Base-by-base conservation (phyloP, 2,329 filamentous ascomycete genomes). In the Chaetothyriales sp. region DNA sequence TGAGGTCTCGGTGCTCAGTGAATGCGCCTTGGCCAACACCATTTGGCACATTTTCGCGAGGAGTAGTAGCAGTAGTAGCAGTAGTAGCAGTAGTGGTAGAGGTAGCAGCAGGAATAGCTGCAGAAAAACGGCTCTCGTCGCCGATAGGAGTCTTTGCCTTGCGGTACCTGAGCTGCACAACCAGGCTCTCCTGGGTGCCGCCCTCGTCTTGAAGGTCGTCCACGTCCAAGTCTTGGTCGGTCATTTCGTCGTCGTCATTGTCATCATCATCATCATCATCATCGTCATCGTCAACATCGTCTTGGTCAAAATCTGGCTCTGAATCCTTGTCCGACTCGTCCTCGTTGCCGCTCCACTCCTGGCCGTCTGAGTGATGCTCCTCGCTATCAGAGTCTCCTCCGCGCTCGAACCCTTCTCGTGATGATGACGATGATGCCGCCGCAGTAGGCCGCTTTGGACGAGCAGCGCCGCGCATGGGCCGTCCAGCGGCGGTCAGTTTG, bases 291-390 rank as follows among this genome's bases (percentile, higher is more conserved):
- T 68, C 69, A 15, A 10, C 32, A 39, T 39, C 32, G 48, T 85
- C 84, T 50, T 84, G 84, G 9, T 81, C 84, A 48, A 83, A 82
- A 44, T 87, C 82, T 63, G 80, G 86, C 57, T 86, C 83, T 53
- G 79, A 81, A 15, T 65, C 74, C 32, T 39, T 39, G 52, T 74
- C 76, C 8, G 53, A 51, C 39, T 60, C 58, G 28, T 60, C 53
- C 47, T 60, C 58, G 36, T 60, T 55, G 18, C 58, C 58, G 48
- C 57, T 59, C 58, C 58, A 76, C 25, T 68, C 68, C 5, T 68
- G 74, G 49, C 82, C 82, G 12, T 86, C 76, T 60, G 81, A 73
- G 60, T 78, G 71, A 39, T 76, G 75, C 51, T 80, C 76, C 61
- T 82, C 80, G 36, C 72, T 70, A 46, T 72, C 70, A 47, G 70